These are phyloP conservation scores for Blepharisma undulans DNA, from an alignment of 169 alveolate genomes.

Conservation along the genomic window DNA sequence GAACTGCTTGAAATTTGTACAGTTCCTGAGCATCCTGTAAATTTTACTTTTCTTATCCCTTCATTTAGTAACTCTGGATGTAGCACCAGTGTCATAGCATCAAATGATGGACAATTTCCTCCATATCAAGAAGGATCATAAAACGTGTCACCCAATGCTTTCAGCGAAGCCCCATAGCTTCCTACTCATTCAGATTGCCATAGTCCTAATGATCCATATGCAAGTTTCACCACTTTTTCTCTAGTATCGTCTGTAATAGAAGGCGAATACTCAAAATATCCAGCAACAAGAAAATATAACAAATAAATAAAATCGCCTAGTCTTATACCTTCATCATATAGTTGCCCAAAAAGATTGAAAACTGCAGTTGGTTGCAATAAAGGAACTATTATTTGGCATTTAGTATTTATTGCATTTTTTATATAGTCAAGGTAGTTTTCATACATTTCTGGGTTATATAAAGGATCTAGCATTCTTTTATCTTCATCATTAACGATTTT, in stretches of 20 bases:
- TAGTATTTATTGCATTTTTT: neutral
- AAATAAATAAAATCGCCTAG: neutral
- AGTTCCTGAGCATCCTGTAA: conserved; percentile 13
- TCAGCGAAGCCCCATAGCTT: too few species aligned
- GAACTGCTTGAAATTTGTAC: neutral
- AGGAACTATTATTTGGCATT: neutral
- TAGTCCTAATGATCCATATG: too few species aligned
- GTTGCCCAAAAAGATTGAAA: neutral
- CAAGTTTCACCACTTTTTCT: too few species aligned
- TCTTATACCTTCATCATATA: neutral
- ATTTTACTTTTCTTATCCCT: neutral
- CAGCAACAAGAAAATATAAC: neutral
- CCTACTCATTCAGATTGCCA: too few species aligned
- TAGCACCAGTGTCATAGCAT: neutral
- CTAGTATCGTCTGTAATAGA: too few species aligned
- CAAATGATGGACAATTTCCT: neutral
- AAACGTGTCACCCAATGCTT: too few species aligned
- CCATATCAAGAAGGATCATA: neutral
- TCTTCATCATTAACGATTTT: neutral
- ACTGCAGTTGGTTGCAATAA: neutral
- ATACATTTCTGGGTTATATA: neutral
- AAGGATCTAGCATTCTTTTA: neutral
- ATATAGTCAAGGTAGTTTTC: neutral
- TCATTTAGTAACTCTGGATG: neutral
- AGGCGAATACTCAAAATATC: too few species aligned